A percentile compares a stretch with the other conserved stretches of the same genome.
Evolutionary conservation across 352 stramenopile species (phyloP).

Genomic region (Blastocystis sp.): DNA sequence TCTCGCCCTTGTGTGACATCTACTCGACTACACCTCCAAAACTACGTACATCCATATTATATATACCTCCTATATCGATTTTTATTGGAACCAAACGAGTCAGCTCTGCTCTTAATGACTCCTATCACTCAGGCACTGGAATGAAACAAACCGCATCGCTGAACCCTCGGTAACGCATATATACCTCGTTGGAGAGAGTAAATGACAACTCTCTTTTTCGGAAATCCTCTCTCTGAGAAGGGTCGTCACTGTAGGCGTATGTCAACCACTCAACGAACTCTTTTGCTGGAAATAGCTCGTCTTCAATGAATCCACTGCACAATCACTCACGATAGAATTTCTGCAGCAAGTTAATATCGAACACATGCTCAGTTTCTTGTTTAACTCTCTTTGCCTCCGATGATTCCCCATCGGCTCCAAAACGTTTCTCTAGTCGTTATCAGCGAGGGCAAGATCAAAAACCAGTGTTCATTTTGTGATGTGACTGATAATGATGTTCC

Average conservation of each 20-base stretch:
- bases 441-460: neutral
- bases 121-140: neutral
- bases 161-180: constrained; percentile 95
- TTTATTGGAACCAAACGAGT: constrained; percentile 88
- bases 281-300: constrained; percentile 20
- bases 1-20: constrained; percentile 62
- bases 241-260: constrained; percentile 20
- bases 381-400: neutral
- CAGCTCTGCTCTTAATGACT: constrained; percentile 3
- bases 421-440: neutral
- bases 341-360: neutral
- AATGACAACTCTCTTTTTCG: constrained; percentile 91
- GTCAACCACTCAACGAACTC: constrained; percentile 44
- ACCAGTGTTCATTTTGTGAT: neutral
- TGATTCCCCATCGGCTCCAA: neutral
- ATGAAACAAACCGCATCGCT: constrained; percentile 72
- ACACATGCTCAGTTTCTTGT: neutral
- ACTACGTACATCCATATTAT: constrained; percentile 69
- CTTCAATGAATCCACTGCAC: neutral
- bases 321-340: neutral
- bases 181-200: constrained; percentile 93
- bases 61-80: constrained; percentile 97
- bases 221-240: constrained; percentile 68
- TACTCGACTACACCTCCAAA: constrained; percentile 66
- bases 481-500: neutral